A percentile compares a stretch with the other conserved stretches of the same genome.
Evolutionary conservation across 768 basidiomycete genomes (phyloP).

Genomic region (Hygrophorus russula): DNA sequence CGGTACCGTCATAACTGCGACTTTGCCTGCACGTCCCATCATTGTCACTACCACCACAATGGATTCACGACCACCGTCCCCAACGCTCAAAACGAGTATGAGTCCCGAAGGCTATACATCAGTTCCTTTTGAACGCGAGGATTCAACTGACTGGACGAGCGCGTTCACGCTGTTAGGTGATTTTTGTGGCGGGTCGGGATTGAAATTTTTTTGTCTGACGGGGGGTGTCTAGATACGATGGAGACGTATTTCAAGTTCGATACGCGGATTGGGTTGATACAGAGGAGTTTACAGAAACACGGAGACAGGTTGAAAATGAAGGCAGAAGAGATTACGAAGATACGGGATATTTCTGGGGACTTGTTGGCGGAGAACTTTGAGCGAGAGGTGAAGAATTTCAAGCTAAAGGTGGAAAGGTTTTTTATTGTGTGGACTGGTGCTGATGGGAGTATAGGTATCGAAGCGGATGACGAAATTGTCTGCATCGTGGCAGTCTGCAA

Average conservation of each 20-base stretch:
- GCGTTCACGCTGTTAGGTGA: constrained; percentile 81
- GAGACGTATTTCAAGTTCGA: constrained; percentile 97
- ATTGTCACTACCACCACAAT: too few relatives aligned
- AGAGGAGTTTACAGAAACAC: constrained; percentile 80
- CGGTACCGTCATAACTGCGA: too few relatives aligned
- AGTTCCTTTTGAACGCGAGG: constrained; percentile 48
- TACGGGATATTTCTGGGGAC: constrained; percentile 53
- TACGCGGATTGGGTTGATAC: constrained; percentile 73
- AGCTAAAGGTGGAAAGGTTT: constrained; percentile 49
- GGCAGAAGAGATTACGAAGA: constrained; percentile 75
- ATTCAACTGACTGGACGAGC: constrained; percentile 64
- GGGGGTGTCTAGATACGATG: constrained; percentile 88
- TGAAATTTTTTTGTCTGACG: too few relatives aligned
- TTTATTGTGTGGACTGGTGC: background rate
- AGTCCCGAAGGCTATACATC: constrained; percentile 12
- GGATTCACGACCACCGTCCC: constrained; percentile 34
- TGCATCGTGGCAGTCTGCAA: constrained; percentile 86
- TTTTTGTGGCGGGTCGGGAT: constrained; percentile 13
- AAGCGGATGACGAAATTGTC: constrained; percentile 68
- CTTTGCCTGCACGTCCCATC: too few relatives aligned
- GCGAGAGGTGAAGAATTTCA: constrained; percentile 77
- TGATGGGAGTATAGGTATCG: constrained; percentile 45
- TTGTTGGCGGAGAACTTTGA: constrained; percentile 69
- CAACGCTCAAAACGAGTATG: constrained; percentile 7
- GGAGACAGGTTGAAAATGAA: constrained; percentile 72